phyloP scores from a whole-genome alignment of 2,329 filamentous ascomycete genomes.

The Periconia macrospinosa region DNA sequence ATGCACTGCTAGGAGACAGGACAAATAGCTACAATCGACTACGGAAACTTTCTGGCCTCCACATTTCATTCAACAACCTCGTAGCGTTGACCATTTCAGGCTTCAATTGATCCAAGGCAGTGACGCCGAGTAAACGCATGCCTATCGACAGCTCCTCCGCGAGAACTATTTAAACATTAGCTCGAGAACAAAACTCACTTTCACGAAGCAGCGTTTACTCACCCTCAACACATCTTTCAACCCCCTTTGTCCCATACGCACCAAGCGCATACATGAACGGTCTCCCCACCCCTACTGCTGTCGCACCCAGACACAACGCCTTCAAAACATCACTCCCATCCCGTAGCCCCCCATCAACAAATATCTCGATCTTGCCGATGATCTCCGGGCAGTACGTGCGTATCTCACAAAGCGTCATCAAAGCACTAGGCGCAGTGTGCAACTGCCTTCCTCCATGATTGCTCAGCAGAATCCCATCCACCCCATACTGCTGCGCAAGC shows the following conservation, averaged over 20 bases:
- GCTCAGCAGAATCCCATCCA: conserved; percentile 53
- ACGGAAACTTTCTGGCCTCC: conserved; percentile 30
- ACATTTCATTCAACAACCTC: conserved; percentile 40
- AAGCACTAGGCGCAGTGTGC: conserved; percentile 44
- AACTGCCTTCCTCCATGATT: conserved; percentile 59
- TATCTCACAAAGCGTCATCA: conserved; percentile 44
- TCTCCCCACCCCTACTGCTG: conserved; percentile 42
- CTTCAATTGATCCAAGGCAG: conserved; percentile 61
- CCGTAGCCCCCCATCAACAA: conserved; percentile 42
- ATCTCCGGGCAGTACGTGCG: conserved; percentile 41
- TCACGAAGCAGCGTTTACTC: conserved; percentile 12
- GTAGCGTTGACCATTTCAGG: conserved; percentile 61
- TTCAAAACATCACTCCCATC: conserved; percentile 45
- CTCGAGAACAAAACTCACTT: background rate
- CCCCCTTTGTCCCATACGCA: conserved; percentile 41
- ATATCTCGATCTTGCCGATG: conserved; percentile 40
- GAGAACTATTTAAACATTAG: conserved; percentile 34
- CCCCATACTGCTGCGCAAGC: conserved; percentile 47
- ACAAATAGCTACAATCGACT: conserved; percentile 24
- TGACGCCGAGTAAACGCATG: conserved; percentile 68
- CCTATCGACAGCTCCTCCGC: conserved; percentile 66
- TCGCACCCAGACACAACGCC: conserved; percentile 43
- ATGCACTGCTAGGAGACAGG: background rate
- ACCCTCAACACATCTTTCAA: conserved; percentile 42
- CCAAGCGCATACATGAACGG: conserved; percentile 44